Evolutionary conservation across 2,329 filamentous ascomycete species (phyloP), one percentile per base, ranked within the genome.

Genomic region (Talaromyces sp.): DNA sequence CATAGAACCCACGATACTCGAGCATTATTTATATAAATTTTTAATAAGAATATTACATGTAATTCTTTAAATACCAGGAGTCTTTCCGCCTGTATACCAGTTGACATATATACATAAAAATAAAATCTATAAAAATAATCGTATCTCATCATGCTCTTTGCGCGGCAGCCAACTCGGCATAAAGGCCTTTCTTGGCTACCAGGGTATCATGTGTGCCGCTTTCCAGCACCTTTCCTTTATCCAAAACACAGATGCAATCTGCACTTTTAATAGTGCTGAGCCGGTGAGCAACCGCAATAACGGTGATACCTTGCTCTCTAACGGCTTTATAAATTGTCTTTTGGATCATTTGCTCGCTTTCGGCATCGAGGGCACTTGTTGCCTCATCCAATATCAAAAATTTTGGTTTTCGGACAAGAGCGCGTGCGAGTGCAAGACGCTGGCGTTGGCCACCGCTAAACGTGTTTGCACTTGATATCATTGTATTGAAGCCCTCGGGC

Each of bases 401-500:
- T 59, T 81, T 75, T 0, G 85, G 84, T 36, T 80, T 77, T 0
- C 85, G 76, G 0, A 85, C 78, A 0, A 87, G 73, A 1, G 85
- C 85, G 5, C 85, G 75, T 0, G 85, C 85, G 60, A 87, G 85
- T 0, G 82, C 80, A 25, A 87, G 68, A 9, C 85, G 75, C 67
- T 88, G 85, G 7, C 81, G 80, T 69, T 87, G 85, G 0, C 85
- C 85, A 8, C 85, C 84, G 0, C 80, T 84, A 8, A 87, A 74
- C 1, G 79, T 78, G 11, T 78, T 79, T 1, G 84, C 84, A 59
- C 83, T 81, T 44, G 81, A 81, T 85, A 75, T 19, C 77, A 60
- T 60, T 0, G 87, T 90, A 13, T 88, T 75, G 69, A 91, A 91
- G 0, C 87, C 86, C 17, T 88, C 76, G 0, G 87, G 87, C 17